phyloP scores from a whole-genome alignment of 257 asterid genomes.

The Capsicum pubescens region DNA sequence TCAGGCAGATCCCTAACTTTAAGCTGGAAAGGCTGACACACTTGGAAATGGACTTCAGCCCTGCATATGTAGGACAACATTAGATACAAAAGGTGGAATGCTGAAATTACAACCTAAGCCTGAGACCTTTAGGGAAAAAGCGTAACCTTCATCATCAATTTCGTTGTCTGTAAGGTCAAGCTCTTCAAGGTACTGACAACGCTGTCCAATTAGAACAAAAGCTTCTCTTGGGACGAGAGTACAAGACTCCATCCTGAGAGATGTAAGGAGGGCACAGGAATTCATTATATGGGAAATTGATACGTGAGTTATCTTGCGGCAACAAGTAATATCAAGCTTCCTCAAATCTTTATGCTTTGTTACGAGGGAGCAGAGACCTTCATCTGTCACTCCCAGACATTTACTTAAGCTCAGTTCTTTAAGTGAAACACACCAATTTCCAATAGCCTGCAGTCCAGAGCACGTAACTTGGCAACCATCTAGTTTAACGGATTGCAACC shows the following conservation, averaged over 20 bases:
- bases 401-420: slow-evolving; percentile 79
- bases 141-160: slow-evolving; percentile 81
- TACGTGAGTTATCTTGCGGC: slow-evolving; percentile 69
- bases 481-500: slow-evolving; percentile 68
- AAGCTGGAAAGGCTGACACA: slow-evolving; percentile 70
- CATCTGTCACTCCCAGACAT: slow-evolving; percentile 85
- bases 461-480: slow-evolving; percentile 87
- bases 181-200: slow-evolving; percentile 79
- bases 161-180: slow-evolving; percentile 87
- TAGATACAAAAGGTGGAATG: slow-evolving; percentile 14
- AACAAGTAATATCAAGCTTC: slow-evolving; percentile 87
- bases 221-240: slow-evolving; percentile 58
- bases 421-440: slow-evolving; percentile 68
- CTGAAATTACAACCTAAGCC: slow-evolving; percentile 8
- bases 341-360: slow-evolving; percentile 65
- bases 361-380: slow-evolving; percentile 76
- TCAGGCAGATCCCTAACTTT: slow-evolving; percentile 78
- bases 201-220: slow-evolving; percentile 73
- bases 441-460: slow-evolving; percentile 82
- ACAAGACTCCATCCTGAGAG: slow-evolving; percentile 93
- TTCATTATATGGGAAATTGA: slow-evolving; percentile 70
- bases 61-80: slow-evolving; percentile 42
- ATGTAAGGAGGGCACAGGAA: slow-evolving; percentile 69
- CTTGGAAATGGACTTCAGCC: slow-evolving; percentile 66
- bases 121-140: slow-evolving; percentile 27